These are phyloP conservation scores for Macadamia tetraphylla DNA, from an alignment of 164 flowering plant species.

Conservation along the genomic window DNA sequence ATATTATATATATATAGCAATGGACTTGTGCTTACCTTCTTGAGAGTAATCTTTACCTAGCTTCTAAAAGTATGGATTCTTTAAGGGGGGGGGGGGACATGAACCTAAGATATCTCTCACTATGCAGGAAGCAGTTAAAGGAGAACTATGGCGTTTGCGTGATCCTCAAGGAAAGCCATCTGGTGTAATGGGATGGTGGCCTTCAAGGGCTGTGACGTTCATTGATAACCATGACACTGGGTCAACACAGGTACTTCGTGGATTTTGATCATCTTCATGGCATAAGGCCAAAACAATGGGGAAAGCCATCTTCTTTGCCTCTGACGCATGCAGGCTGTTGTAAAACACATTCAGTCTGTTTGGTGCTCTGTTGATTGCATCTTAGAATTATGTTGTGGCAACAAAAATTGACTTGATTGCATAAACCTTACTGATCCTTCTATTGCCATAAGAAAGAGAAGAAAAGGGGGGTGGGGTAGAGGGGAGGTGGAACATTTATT, in stretches of 20 bases:
- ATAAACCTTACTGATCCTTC: too few relatives aligned
- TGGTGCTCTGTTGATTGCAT: too few relatives aligned
- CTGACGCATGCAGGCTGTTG: background rate
- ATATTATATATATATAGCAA: too few relatives aligned
- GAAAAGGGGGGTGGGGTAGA: too few relatives aligned
- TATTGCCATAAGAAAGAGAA: too few relatives aligned
- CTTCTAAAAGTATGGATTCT: background rate
- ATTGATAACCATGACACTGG: conserved; percentile 96
- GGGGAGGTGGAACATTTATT: too few relatives aligned
- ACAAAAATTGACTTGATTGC: background rate
- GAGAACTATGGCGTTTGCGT: conserved; percentile 88
- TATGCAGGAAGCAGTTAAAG: conserved; percentile 84
- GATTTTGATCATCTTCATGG: background rate
- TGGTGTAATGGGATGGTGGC: conserved; percentile 97
- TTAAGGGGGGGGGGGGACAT: background rate
- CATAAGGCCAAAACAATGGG: background rate
- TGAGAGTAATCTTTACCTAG: background rate
- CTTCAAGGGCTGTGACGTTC: conserved; percentile 89
- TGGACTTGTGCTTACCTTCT: background rate
- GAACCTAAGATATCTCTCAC: conserved; percentile 2
- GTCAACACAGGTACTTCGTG: conserved; percentile 69
- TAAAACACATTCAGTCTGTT: background rate
- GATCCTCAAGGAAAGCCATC: conserved; percentile 92
- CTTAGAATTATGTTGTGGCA: background rate
- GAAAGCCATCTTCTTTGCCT: background rate